phyloP scores from a whole-genome alignment of 345 rosid genomes.

The Eucalyptus regnans region DNA sequence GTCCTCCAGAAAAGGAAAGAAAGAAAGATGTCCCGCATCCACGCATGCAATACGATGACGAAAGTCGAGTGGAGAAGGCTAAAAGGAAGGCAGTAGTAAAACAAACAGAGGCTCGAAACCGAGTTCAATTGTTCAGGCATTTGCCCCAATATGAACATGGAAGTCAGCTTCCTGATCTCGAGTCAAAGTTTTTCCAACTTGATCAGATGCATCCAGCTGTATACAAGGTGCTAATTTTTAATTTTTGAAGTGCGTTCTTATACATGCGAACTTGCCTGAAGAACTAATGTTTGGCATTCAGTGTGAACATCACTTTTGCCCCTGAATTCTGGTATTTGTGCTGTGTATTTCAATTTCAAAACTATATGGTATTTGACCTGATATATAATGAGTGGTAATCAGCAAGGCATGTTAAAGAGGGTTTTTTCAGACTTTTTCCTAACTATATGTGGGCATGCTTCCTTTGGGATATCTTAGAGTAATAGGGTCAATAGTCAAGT shows the following conservation, averaged over 20 bases:
- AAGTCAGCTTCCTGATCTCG: constrained; percentile 78
- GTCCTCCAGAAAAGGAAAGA: constrained; percentile 67
- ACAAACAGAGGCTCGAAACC: constrained; percentile 78
- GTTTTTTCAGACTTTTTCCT: not conserved
- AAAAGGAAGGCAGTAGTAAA: constrained; percentile 84
- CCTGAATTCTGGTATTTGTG: not conserved
- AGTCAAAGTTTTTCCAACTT: constrained; percentile 73
- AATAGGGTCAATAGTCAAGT: not conserved
- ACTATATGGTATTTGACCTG: not conserved
- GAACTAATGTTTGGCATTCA: not conserved
- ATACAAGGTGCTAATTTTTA: constrained; percentile 44
- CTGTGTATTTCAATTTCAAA: not conserved
- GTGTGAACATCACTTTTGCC: not conserved
- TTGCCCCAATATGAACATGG: constrained; percentile 96
- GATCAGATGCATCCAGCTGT: constrained; percentile 94
- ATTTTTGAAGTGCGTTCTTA: not conserved
- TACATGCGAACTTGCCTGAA: not conserved
- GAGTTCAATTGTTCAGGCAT: constrained; percentile 94
- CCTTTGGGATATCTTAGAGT: not conserved
- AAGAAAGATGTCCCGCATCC: constrained; percentile 96
- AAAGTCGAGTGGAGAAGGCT: constrained; percentile 83
- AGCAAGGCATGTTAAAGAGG: not conserved
- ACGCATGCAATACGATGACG: constrained; percentile 90
- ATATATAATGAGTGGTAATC: not conserved
- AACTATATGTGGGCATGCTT: not conserved